Conservation (phyloP, 805 yeast genomes). For the Candida ficus region DNA sequence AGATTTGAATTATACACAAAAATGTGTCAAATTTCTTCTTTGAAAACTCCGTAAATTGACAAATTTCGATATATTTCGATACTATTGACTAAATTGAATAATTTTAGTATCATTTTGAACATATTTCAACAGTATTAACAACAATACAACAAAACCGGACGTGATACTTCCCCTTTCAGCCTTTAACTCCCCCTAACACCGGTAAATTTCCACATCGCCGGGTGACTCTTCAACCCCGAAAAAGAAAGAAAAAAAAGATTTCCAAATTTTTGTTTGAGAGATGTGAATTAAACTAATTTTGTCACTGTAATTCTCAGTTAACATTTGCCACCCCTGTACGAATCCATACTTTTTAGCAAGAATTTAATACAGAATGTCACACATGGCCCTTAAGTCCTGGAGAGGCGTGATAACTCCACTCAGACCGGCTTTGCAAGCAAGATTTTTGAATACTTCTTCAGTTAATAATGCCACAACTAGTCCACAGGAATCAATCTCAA, state of each 20-base stretch:
- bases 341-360: not conserved
- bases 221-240: not conserved
- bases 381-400: constrained; percentile 1
- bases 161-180: not conserved
- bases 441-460: constrained; percentile 14
- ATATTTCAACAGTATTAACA: not conserved
- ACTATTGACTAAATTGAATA: too few species aligned
- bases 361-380: too few species aligned
- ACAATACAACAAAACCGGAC: not conserved
- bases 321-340: too few species aligned
- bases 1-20: not conserved
- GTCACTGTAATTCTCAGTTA: too few species aligned
- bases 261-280: not conserved
- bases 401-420: constrained; percentile 3
- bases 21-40: not conserved
- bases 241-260: not conserved
- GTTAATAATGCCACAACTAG: constrained; percentile 16
- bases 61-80: not conserved
- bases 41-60: not conserved
- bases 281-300: too few species aligned
- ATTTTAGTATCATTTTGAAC: too few species aligned
- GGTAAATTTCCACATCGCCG: not conserved
- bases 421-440: constrained; percentile 4
- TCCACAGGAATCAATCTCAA: constrained; percentile 10
- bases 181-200: not conserved